These are phyloP conservation scores for Stenocarpella maydis DNA, from an alignment of 2,329 filamentous ascomycete genomes.

Conservation along the genomic window DNA sequence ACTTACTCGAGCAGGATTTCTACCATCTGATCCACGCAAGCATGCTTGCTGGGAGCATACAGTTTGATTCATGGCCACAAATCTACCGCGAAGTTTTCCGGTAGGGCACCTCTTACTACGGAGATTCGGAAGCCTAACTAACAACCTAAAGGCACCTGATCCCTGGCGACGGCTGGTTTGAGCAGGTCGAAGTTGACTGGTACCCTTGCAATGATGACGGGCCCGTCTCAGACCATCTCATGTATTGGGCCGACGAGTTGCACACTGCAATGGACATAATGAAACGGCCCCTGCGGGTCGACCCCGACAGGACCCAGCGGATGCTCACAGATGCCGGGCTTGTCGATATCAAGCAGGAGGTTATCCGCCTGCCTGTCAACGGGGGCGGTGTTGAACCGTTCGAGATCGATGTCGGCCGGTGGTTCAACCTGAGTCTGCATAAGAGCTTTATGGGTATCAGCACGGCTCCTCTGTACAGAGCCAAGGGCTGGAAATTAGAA, in stretches of 20 bases:
- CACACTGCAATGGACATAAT: slow-evolving; percentile 72
- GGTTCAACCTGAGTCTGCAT: slow-evolving; percentile 83
- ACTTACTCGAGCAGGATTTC: slow-evolving; percentile 53
- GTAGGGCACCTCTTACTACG: slow-evolving; percentile 54
- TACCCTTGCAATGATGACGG: slow-evolving; percentile 75
- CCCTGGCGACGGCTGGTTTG: slow-evolving; percentile 77
- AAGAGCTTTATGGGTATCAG: slow-evolving; percentile 78
- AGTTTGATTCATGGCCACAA: slow-evolving; percentile 69
- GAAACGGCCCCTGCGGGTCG: slow-evolving; percentile 70
- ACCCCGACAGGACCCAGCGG: slow-evolving; percentile 59
- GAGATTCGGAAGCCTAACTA: slow-evolving; percentile 34
- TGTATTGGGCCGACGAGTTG: slow-evolving; percentile 75
- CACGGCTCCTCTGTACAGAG: slow-evolving; percentile 74
- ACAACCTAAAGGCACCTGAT: slow-evolving; percentile 71
- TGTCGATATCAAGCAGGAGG: slow-evolving; percentile 76
- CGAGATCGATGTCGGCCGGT: slow-evolving; percentile 75
- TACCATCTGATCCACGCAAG: slow-evolving; percentile 88
- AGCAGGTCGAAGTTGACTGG: slow-evolving; percentile 91
- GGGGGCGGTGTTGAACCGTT: slow-evolving; percentile 73
- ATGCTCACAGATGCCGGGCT: slow-evolving; percentile 78
- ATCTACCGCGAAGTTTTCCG: slow-evolving; percentile 76
- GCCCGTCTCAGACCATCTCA: slow-evolving; percentile 60
- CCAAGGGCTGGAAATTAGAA: slow-evolving; percentile 66
- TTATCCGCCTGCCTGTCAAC: slow-evolving; percentile 76
- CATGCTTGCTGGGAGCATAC: slow-evolving; percentile 79